Conservation (phyloP, 2,329 filamentous ascomycete genomes). For the Pyricularia pennisetigena region DNA sequence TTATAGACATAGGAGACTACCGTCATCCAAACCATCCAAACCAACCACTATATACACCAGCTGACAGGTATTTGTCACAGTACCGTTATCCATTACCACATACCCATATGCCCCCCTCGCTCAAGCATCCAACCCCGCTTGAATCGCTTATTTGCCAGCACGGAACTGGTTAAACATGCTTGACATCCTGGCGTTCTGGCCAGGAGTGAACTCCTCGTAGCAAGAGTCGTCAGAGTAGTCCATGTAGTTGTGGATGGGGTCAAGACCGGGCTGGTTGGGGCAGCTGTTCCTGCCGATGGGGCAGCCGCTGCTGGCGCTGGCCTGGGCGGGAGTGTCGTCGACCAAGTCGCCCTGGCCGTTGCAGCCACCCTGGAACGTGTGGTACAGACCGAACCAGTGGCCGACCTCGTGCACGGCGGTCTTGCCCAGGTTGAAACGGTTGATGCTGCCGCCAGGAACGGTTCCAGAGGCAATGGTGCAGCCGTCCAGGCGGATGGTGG, state of each 20-base stretch:
- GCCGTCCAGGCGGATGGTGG: conserved; percentile 18
- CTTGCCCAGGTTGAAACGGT: conserved; percentile 25
- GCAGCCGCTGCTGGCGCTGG: conserved; percentile 23
- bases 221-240: conserved; percentile 18
- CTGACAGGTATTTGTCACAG: background rate
- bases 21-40: background rate
- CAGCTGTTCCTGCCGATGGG: conserved; percentile 23
- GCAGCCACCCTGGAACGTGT: conserved; percentile 33
- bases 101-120: background rate
- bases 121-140: background rate
- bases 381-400: conserved; percentile 33
- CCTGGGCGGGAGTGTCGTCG: conserved; percentile 28
- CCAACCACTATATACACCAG: background rate
- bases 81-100: background rate
- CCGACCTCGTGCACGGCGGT: conserved; percentile 30
- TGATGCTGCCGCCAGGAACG: conserved; percentile 17
- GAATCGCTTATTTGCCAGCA: background rate
- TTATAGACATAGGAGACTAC: background rate
- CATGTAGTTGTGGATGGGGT: conserved; percentile 27
- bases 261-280: conserved; percentile 16
- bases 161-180: background rate
- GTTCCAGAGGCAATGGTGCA: conserved; percentile 18
- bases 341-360: conserved; percentile 25
- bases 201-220: conserved; percentile 4
- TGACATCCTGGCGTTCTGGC: background rate